Evolutionary conservation across 208 protist species (phyloP).

Genomic region (Lotmaria passim): DNA sequence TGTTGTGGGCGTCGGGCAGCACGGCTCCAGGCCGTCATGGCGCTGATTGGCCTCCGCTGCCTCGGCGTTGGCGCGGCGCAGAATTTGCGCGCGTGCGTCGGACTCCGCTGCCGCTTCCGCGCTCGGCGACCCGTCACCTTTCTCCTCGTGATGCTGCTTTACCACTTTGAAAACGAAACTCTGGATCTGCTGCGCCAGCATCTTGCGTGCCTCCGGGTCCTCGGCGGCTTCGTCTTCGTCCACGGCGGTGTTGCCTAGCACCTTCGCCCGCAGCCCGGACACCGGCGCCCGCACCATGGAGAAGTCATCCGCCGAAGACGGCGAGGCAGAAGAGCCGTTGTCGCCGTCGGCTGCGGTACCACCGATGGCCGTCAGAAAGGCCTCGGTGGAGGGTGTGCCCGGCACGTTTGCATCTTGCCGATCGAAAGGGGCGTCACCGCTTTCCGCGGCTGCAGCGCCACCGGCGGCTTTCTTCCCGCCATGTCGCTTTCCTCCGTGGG

Average conservation of each 20-base stretch:
- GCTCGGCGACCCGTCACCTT: no score
- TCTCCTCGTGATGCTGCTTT: conserved; percentile 13
- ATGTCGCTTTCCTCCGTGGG: conserved; percentile 3
- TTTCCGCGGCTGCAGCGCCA: background rate
- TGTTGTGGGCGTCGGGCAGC: background rate
- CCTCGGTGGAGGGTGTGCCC: background rate
- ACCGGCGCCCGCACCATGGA: conserved; percentile 32
- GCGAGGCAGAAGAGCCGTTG: background rate
- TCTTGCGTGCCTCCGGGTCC: conserved; percentile 23
- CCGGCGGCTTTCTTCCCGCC: background rate
- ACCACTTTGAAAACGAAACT: conserved; percentile 30
- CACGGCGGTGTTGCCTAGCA: conserved; percentile 30
- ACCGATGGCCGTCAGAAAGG: background rate
- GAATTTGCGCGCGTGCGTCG: conserved; percentile 8
- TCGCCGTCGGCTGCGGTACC: background rate
- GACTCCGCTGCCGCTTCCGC: background rate
- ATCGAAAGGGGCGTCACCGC: background rate
- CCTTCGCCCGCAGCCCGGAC: conserved; percentile 27
- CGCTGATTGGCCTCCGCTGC: background rate
- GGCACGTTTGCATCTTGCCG: conserved; percentile 6
- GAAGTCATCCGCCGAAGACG: conserved; percentile 14
- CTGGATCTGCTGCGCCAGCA: conserved; percentile 25
- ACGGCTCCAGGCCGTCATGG: background rate
- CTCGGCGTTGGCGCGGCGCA: conserved; percentile 14
- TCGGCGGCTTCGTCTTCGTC: conserved; percentile 38